Evolutionary conservation across 352 stramenopile genomes (phyloP), one percentile per base, ranked within the genome.

Genomic region (Nothophytophthora sp.): DNA sequence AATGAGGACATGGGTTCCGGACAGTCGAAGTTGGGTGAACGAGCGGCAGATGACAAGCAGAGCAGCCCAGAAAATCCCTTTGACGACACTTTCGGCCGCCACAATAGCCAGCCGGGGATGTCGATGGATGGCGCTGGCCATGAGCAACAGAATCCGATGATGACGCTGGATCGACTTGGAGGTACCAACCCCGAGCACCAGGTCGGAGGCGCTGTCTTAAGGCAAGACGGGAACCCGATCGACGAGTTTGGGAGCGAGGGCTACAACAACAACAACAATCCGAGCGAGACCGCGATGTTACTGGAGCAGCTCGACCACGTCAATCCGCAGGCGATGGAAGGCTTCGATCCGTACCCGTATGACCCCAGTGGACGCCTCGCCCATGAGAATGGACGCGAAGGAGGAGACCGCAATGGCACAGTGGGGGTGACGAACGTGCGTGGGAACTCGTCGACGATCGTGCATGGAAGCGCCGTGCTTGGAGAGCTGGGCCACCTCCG

Each of bases 251-350:
- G 38, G 13, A 30, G 67, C 15, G 55, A 66, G 27, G 41, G 33
- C 1, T 44, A 68, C 35, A 47, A 36, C 29, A 35, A 32, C 24
- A 50, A 38, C 33, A 62, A 53, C 9, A 76, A 79, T 33, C 57
- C 73, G 5, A 92, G 79, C 30, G 76, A 92, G 46, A 91, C 86
- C 1, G 59, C 68, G 3, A 90, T 88, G 75, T 50, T 96, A 5
- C 62, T 96, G 1, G 73, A 92, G 35, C 86, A 96, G 45, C 65
- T 96, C 1, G 86, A 96, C 36, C 76, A 92, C 24, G 81, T 96
- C 0, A 96, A 96, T 32, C 86, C 86, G 4, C 79, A 92, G 55
- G 84, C 84, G 7, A 90, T 95, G 79, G 76, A 94, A 66, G 86
- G 81, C 0, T 92, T 92, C 23, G 86, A 92, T 37, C 73, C 83